Base-by-base conservation (phyloP, 805 yeast genomes). In the Millerozyma miso region DNA sequence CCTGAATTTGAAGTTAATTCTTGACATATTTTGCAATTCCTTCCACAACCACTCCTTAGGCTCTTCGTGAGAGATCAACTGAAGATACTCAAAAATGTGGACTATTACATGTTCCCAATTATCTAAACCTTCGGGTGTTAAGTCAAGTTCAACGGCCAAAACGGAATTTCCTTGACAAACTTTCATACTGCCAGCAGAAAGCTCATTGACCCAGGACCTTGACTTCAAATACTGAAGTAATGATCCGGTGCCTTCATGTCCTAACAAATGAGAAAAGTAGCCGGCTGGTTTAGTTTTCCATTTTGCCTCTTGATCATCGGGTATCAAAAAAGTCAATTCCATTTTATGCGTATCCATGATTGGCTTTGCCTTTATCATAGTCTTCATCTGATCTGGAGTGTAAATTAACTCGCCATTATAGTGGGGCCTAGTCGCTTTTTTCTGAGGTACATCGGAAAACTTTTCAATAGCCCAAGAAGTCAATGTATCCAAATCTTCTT, bases 201-300 rank as follows among this genome's bases (percentile, higher is more conserved):
- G 71, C 14, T 78, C 83, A 51, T 79, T 84, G 4, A 91, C 96
- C 88, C 90, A 86, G 12, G 90, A 85, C 43, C 56, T 57, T 49
- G 76, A 68, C 63, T 88, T 91, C 50, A 91, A 75, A 49, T 73
- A 75, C 43, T 81, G 77, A 31, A 88, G 70, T 15, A 91, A 60
- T 1, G 97, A 88, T 1, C 98, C 98, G 38, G 82, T 74, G 38
- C 93, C 86, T 66, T 91, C 99, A 62, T 91, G 98, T 33, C 98
- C 98, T 38, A 91, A 67, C 41, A 93, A 69, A 60, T 93, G 97
- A 16, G 90, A 79, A 50, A 69, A 76, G 62, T 88, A 85, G 43
- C 74, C 78, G 4, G 78, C 73, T 0, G 97, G 95, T 51, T 80
- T 80, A 18, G 76, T 73, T 41, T 76, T 75, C 86, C 90, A 86